Evolutionary conservation across 176 grass and related monocot genomes (phyloP), one percentile per base, ranked within the genome.

Genomic region (Aegilops umbellulata): DNA sequence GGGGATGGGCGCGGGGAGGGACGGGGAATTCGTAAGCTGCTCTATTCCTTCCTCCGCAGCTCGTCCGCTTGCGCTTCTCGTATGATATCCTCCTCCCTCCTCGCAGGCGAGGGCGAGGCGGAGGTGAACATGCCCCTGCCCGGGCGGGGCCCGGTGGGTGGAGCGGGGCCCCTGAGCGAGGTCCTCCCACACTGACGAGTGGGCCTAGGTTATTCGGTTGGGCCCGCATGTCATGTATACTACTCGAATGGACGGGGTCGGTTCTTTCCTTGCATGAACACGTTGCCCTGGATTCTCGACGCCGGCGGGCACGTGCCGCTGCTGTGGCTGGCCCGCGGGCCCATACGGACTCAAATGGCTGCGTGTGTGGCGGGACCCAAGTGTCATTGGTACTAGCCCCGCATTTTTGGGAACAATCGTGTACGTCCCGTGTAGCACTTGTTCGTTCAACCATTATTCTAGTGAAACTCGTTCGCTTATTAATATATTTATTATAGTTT

Each of bases 121-220:
- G 30, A 24, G 30, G 68, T 58, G 55, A 67, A 16, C 36, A 10
- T 38, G 70, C 13, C 53, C 36, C 20, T 0, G 16, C 0, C 35
- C 51, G 51, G 16, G 53, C 2, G 13, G 11, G 24, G 15, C 41
- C 69, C 5, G 15, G 27, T 3, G n/a, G 69, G 23, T 67, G 36
- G 23, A 20, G 8, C 31, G 73, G 46, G 65, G 6, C 9, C 58
- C 65, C 46, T 9, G 11, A 11, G 0, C 9, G 17, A 22, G 29
- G 0, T 6, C 31, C 10, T 8, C 0, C 0, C 2, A 1, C 66
- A 39, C 85, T 87, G 89, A 22, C 34, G 0, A 6, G 25, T 0
- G 64, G 73, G 38, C 20, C 29, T 1, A 0, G 0, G 0, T 2
- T 2, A 0, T 23, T 4, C 3, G 0, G 0, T 0, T 0, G 57